phyloP scores from a whole-genome alignment of 169 alveolate genomes.

The Fabrea salina region DNA sequence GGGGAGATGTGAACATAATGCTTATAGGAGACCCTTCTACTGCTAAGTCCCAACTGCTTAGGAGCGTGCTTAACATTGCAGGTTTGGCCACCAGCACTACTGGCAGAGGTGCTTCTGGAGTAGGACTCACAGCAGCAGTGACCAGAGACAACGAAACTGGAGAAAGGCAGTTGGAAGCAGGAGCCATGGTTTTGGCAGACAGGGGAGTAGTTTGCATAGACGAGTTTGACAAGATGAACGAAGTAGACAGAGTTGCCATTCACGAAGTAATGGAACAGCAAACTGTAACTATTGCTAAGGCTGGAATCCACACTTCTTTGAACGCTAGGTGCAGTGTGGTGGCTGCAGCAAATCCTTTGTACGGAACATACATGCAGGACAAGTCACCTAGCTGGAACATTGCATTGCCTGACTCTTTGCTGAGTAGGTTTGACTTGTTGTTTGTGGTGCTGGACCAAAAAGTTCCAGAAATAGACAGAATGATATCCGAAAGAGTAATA shows the following conservation, averaged over 20 bases:
- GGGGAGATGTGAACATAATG: constrained; percentile 98
- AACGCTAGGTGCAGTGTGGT: constrained; percentile 98
- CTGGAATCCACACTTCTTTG: constrained; percentile 97
- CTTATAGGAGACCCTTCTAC: constrained; percentile 99
- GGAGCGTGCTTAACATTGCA: constrained; percentile 90
- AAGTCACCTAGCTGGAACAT: constrained; percentile 90
- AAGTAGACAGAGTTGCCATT: constrained; percentile 97
- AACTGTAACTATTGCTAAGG: constrained; percentile 98
- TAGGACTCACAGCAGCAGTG: constrained; percentile 99
- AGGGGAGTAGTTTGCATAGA: constrained; percentile 97
- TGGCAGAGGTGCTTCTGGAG: constrained; percentile 99
- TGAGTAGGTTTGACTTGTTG: constrained; percentile 95
- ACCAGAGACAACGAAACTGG: constrained; percentile 92
- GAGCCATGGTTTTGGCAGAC: constrained; percentile 99
- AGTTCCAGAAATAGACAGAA: constrained; percentile 69
- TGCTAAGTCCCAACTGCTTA: constrained; percentile 97
- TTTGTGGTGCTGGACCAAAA: constrained; percentile 88
- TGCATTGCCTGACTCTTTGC: constrained; percentile 96
- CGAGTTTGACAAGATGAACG: constrained; percentile 99
- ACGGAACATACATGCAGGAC: constrained; percentile 94
- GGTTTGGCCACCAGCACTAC: constrained; percentile 97
- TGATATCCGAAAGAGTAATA: constrained; percentile 78
- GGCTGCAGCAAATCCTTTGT: constrained; percentile 99
- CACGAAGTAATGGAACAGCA: constrained; percentile 99
- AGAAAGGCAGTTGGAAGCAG: constrained; percentile 97